A percentile compares a stretch with the other conserved stretches of the same genome.
Evolutionary conservation across 2,329 filamentous ascomycete species (phyloP).

Genomic region (Cercospora berteroae): DNA sequence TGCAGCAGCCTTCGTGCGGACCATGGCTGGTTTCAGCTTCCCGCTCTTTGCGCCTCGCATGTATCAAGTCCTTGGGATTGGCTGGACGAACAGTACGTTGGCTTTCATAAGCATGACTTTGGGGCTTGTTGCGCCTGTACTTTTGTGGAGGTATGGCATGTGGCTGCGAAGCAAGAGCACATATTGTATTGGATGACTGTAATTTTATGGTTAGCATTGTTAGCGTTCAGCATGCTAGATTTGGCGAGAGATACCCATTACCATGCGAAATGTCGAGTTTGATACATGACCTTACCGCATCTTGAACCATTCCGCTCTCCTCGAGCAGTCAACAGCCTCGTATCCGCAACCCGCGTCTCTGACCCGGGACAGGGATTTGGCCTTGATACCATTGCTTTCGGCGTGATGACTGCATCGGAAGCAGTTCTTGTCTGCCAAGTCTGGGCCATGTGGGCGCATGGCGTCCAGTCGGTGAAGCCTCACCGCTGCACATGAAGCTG

Average conservation of each 20-base stretch:
- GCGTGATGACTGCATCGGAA: neutral
- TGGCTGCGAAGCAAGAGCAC: slow-evolving; percentile 25
- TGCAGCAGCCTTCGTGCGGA: slow-evolving; percentile 47
- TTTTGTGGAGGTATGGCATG: slow-evolving; percentile 26
- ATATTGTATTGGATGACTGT: slow-evolving; percentile 19
- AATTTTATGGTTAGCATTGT: neutral
- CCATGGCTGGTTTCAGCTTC: slow-evolving; percentile 50
- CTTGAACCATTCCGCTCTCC: neutral
- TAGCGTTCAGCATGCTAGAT: neutral
- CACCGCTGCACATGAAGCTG: neutral
- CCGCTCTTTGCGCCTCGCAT: slow-evolving; percentile 50
- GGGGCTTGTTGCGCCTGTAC: slow-evolving; percentile 22
- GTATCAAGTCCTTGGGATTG: slow-evolving; percentile 41
- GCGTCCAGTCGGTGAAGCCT: slow-evolving; percentile 1
- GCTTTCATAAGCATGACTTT: slow-evolving; percentile 25
- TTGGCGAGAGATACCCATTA: neutral
- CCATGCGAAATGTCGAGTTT: neutral
- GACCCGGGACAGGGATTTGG: neutral
- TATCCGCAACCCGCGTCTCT: neutral
- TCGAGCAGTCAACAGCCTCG: neutral
- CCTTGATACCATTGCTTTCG: neutral
- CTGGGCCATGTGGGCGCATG: neutral
- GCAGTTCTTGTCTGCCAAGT: neutral
- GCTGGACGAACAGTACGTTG: slow-evolving; percentile 40
- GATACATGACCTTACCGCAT: neutral